Evolutionary conservation across 2,329 filamentous ascomycete species (phyloP), one percentile per base, ranked within the genome.

Genomic region (Aspergillus pseudotamarii): DNA sequence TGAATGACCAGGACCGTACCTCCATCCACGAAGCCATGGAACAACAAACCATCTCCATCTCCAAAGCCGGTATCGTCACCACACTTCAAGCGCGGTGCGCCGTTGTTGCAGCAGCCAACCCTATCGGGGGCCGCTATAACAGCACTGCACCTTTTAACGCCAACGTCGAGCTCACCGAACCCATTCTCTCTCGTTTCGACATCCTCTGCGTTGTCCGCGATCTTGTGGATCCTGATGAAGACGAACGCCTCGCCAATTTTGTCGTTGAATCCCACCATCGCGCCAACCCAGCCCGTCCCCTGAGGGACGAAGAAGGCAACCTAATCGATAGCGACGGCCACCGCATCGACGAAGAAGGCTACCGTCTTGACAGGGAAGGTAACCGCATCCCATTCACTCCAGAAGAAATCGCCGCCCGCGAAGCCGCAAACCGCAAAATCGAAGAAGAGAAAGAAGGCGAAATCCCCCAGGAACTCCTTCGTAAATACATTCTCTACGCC

Each of bases 11-110:
- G 76, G 95, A 99, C 78, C 89, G 95, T 68, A 98, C 95, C 1
- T 97, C 93, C 9, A 99, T 99, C 71, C 95, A 99, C 85, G 95
- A 99, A 84, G 95, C 95, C 64, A 99, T 99, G 95, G 95, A 99
- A 79, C 95, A 99, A 80, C 95, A 99, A 81, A 99, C 95, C 1
- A 99, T 99, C 70, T 98, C 94, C 65, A 99, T 99, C 74, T 97
- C 93, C 68, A 99, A 99, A 78, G 95, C 95, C 0, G 95, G 95
- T 79, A 99, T 99, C 65, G 95, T 99, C 50, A 99, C 95, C 1
- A 98, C 95, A 0, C 84, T 99, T 0, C 94, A 99, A 78, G 95
- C 95, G 50, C 91, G 95, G 45, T 99, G 95, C 77, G 93, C 94
- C 59, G 96, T 99, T 69, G 93, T 99, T 68, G 95, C 95, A 19